These are phyloP conservation scores for Lathyrus aphaca DNA, from an alignment of 306 rosid genomes.

Conservation along the genomic window DNA sequence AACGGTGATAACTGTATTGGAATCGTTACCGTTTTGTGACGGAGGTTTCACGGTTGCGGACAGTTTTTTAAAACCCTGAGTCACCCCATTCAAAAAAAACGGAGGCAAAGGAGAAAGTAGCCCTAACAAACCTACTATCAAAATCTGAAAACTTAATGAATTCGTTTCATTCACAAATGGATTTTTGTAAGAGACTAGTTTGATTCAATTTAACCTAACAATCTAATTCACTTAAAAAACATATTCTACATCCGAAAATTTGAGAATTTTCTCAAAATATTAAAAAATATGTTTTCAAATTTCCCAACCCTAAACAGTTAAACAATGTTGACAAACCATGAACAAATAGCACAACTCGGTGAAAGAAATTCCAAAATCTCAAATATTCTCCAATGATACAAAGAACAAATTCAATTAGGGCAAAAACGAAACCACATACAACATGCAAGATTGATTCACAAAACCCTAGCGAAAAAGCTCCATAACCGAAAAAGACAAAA, in stretches of 20 bases:
- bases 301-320: slow-evolving; percentile 5
- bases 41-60: no score
- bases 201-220: slow-evolving; percentile 1
- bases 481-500: slow-evolving; percentile 6
- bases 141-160: not conserved
- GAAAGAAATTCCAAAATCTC: not conserved
- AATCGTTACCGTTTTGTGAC: no score
- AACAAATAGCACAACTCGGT: not conserved
- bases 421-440: not conserved
- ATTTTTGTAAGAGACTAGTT: not conserved
- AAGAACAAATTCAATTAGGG: not conserved
- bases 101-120: not conserved
- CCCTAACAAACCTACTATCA: not conserved
- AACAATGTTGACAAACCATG: not conserved
- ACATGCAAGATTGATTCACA: slow-evolving; percentile 42
- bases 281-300: not conserved
- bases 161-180: slow-evolving; percentile 11
- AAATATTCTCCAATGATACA: not conserved
- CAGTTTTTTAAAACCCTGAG: not conserved
- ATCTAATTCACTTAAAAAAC: not conserved
- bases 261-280: not conserved
- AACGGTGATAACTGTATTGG: no score
- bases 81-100: not conserved
- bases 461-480: slow-evolving; percentile 14
- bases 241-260: not conserved